Conservation (phyloP, 306 rosid genomes). For the Cotoneaster glaucophyllus region DNA sequence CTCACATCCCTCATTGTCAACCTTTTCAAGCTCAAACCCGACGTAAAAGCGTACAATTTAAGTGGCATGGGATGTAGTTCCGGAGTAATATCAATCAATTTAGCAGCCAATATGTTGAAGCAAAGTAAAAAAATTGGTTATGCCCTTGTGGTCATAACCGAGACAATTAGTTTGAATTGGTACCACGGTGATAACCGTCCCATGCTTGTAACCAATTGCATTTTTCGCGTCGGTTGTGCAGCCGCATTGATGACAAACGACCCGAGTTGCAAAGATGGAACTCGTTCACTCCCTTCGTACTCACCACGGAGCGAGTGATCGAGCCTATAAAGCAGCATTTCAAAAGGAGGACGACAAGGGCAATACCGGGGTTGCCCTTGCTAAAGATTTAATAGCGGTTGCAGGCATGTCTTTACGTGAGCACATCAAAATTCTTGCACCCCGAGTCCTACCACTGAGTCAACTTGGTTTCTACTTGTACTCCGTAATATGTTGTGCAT, state of each 20-base stretch:
- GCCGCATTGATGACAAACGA: slow-evolving; percentile 9
- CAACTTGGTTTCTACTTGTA: neutral
- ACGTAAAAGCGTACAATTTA: slow-evolving; percentile 2
- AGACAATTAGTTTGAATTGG: slow-evolving; percentile 4
- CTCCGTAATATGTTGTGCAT: neutral
- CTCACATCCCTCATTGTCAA: slow-evolving; percentile 2
- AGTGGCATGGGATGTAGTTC: slow-evolving; percentile 18
- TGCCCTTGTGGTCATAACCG: slow-evolving; percentile 2
- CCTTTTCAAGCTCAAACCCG: slow-evolving; percentile 10
- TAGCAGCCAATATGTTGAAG: neutral
- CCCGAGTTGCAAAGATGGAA: slow-evolving; percentile 2
- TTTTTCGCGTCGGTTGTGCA: slow-evolving; percentile 4
- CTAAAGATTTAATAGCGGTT: slow-evolving; percentile 2
- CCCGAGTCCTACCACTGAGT: slow-evolving; percentile 11
- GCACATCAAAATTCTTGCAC: slow-evolving; percentile 4
- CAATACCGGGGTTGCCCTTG: neutral
- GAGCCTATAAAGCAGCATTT: slow-evolving; percentile 11
- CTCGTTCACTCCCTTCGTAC: slow-evolving; percentile 8
- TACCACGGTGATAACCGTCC: slow-evolving; percentile 10
- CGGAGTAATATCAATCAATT: neutral
- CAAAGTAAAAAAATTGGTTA: neutral
- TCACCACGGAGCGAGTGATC: slow-evolving; percentile 11
- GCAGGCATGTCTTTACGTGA: slow-evolving; percentile 1
- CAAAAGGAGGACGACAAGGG: slow-evolving; percentile 13
- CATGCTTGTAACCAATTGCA: slow-evolving; percentile 14